Conservation (phyloP, 352 stramenopile genomes). For the Globisporangium megalacanthum region DNA sequence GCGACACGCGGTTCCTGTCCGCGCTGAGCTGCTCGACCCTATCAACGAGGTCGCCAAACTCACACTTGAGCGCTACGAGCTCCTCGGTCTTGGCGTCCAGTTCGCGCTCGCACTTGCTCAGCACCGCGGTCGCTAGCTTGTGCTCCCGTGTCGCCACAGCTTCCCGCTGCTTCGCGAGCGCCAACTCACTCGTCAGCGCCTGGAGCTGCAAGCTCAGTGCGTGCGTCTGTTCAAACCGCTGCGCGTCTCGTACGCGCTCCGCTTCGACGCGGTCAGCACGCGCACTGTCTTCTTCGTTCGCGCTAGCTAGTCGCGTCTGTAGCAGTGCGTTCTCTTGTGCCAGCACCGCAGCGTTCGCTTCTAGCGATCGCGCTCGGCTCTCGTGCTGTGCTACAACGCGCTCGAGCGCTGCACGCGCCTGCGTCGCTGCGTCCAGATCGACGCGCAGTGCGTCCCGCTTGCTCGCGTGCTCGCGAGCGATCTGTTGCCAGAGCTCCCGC, state of each 20-base stretch:
- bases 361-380: constrained; percentile 26
- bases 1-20: constrained; percentile 35
- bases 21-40: constrained; percentile 32
- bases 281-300: constrained; percentile 24
- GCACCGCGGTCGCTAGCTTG: constrained; percentile 25
- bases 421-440: constrained; percentile 32
- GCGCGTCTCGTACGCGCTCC: constrained; percentile 29
- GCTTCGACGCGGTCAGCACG: constrained; percentile 30
- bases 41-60: constrained; percentile 62
- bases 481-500: constrained; percentile 75
- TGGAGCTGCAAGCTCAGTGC: constrained; percentile 34
- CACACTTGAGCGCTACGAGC: constrained; percentile 46
- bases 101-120: constrained; percentile 27
- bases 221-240: constrained; percentile 27
- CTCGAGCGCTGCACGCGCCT: constrained; percentile 22
- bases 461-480: constrained; percentile 57
- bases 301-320: constrained; percentile 29
- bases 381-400: constrained; percentile 18
- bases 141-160: constrained; percentile 36
- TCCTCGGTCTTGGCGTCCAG: constrained; percentile 40
- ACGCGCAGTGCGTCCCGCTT: constrained; percentile 37
- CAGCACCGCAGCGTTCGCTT: constrained; percentile 24
- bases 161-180: constrained; percentile 43
- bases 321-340: constrained; percentile 34
- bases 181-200: constrained; percentile 30